Evolutionary conservation across 2,329 filamentous ascomycete genomes (phyloP).

Genomic region (Sarocladiaceae sp.): DNA sequence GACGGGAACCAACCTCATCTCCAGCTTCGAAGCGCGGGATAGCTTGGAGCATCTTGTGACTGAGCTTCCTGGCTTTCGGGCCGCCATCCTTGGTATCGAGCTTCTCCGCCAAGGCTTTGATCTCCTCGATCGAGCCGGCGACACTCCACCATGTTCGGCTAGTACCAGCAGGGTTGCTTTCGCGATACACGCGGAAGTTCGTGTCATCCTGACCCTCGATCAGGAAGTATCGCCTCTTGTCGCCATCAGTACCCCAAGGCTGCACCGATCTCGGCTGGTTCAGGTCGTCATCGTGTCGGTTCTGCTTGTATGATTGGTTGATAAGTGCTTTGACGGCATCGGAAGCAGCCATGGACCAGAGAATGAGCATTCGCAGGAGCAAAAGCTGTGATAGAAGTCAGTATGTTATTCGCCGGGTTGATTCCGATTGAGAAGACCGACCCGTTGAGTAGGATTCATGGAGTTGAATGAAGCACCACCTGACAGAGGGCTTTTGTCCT

Average conservation of each 20-base stretch:
- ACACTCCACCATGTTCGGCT: constrained; percentile 87
- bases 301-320: constrained; percentile 82
- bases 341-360: constrained; percentile 87
- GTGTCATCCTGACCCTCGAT: constrained; percentile 94
- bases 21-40: constrained; percentile 88
- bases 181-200: constrained; percentile 85
- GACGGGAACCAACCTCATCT: constrained; percentile 65
- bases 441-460: constrained; percentile 76
- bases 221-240: constrained; percentile 89
- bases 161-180: constrained; percentile 75
- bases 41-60: constrained; percentile 69
- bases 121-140: constrained; percentile 82
- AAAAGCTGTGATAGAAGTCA: constrained; percentile 55
- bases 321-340: constrained; percentile 76
- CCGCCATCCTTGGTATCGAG: constrained; percentile 71
- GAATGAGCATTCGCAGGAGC: constrained; percentile 72
- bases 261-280: constrained; percentile 89
- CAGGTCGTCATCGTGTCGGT: constrained; percentile 67
- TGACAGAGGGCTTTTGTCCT: constrained; percentile 72
- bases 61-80: constrained; percentile 71
- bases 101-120: constrained; percentile 68
- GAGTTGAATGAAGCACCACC: constrained; percentile 74
- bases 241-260: constrained; percentile 81
- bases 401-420: neutral
- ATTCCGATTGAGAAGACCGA: constrained; percentile 36